phyloP scores from a whole-genome alignment of 2,329 filamentous ascomycete species.

The Sporothrix variecibatus region DNA sequence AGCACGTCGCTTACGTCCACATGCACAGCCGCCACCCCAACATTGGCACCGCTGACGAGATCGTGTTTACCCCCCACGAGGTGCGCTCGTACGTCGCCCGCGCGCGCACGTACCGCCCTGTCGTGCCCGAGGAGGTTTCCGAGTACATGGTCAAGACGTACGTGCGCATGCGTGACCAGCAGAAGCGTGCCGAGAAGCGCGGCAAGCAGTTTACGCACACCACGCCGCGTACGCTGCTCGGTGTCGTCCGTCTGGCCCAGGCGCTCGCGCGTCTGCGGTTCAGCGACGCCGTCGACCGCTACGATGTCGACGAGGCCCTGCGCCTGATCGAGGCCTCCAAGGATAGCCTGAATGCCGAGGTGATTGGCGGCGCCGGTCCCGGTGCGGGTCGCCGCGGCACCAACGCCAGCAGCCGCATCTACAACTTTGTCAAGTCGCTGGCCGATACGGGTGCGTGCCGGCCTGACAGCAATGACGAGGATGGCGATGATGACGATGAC shows the following conservation, averaged over 20 bases:
- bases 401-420: conserved; percentile 86
- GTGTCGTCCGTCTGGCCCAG: conserved; percentile 89
- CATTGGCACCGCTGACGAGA: conserved; percentile 49
- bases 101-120: conserved; percentile 84
- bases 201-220: conserved; percentile 94
- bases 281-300: conserved; percentile 77
- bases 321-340: conserved; percentile 92
- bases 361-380: conserved; percentile 54
- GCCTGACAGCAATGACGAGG: conserved; percentile 65
- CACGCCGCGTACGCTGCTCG: conserved; percentile 88
- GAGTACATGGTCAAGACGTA: conserved; percentile 98
- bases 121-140: conserved; percentile 79
- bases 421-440: conserved; percentile 88
- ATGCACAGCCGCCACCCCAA: conserved; percentile 96
- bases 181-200: conserved; percentile 85
- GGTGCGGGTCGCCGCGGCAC: conserved; percentile 62
- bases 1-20: conserved; percentile 94
- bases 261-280: conserved; percentile 91
- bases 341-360: conserved; percentile 80
- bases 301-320: conserved; percentile 94
- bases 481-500: conserved; percentile 55
- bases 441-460: conserved; percentile 84
- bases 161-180: conserved; percentile 87
- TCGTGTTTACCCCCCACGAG: conserved; percentile 90
- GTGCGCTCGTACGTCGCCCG: conserved; percentile 95